phyloP scores from a whole-genome alignment of 441 rosid genomes.

The Sinapis alba region DNA sequence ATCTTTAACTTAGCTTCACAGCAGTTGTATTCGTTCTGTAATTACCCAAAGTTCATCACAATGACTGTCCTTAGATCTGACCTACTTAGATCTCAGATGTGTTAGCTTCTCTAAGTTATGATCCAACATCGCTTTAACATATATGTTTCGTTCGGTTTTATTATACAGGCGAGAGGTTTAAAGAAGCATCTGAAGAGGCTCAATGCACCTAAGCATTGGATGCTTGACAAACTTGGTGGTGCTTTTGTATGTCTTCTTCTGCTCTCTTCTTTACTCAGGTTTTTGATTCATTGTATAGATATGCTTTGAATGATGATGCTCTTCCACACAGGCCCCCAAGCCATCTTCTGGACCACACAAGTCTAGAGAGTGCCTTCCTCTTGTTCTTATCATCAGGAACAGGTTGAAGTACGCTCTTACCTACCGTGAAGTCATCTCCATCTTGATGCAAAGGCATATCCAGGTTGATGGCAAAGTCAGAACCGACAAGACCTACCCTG shows the following conservation, averaged over 20 bases:
- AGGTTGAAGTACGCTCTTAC: conserved; percentile 73
- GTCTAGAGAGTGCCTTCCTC: conserved; percentile 72
- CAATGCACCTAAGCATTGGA: conserved; percentile 45
- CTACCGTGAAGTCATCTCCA: conserved; percentile 63
- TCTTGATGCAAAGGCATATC: conserved; percentile 67
- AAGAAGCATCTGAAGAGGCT: conserved; percentile 73
- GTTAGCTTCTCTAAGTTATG: background rate
- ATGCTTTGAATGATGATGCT: background rate
- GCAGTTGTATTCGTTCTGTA: too few relatives aligned
- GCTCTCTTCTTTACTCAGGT: background rate
- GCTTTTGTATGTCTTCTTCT: conserved; percentile 53
- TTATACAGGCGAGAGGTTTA: conserved; percentile 53
- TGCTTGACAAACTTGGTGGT: conserved; percentile 53
- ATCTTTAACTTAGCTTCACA: too few relatives aligned
- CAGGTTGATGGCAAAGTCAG: conserved; percentile 75
- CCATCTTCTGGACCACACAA: conserved; percentile 86
- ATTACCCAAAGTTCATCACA: too few relatives aligned
- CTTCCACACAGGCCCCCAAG: conserved; percentile 54
- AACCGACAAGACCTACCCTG: conserved; percentile 70
- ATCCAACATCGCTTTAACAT: background rate
- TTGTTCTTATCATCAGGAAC: conserved; percentile 65
- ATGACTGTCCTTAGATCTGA: conserved; percentile 19
- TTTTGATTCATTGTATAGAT: background rate
- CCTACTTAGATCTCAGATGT: conserved; percentile 24
- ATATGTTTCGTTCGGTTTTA: background rate